These are phyloP conservation scores for Penstemon davidsonii DNA, from an alignment of 257 asterid species.

Conservation along the genomic window DNA sequence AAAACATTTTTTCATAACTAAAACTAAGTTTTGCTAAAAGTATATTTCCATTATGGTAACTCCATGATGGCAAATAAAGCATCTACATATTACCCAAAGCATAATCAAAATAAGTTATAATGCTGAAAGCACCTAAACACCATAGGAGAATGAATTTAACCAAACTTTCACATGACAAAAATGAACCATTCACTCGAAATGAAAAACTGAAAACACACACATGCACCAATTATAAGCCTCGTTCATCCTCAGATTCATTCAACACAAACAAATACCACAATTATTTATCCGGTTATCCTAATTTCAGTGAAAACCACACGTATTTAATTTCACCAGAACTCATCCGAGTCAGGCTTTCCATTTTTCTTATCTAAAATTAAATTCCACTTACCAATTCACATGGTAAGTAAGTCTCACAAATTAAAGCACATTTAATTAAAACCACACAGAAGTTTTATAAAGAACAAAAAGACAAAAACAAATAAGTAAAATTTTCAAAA, in stretches of 20 bases:
- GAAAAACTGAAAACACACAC: conserved; percentile 13
- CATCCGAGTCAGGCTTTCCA: background rate
- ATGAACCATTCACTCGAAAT: conserved; percentile 17
- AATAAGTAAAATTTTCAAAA: background rate
- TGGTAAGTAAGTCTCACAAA: conserved; percentile 7
- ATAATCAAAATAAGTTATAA: background rate
- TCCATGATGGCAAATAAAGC: conserved; percentile 2
- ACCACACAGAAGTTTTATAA: background rate
- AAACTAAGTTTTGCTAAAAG: background rate
- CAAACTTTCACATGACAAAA: too few relatives aligned
- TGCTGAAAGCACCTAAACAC: background rate
- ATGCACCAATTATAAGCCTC: conserved; percentile 11
- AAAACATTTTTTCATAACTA: background rate
- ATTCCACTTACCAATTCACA: conserved; percentile 17
- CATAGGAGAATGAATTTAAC: background rate
- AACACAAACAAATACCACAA: background rate
- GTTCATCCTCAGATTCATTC: conserved; percentile 9
- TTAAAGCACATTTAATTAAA: conserved; percentile 3
- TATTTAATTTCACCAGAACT: background rate
- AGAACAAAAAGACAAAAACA: conserved; percentile 15
- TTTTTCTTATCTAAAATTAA: conserved; percentile 7
- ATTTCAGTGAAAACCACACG: background rate
- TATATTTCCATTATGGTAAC: background rate
- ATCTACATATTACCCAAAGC: background rate
- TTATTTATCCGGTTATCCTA: conserved; percentile 1